phyloP scores from a whole-genome alignment of 2,329 filamentous ascomycete genomes.

The Sarocladium kiliense region DNA sequence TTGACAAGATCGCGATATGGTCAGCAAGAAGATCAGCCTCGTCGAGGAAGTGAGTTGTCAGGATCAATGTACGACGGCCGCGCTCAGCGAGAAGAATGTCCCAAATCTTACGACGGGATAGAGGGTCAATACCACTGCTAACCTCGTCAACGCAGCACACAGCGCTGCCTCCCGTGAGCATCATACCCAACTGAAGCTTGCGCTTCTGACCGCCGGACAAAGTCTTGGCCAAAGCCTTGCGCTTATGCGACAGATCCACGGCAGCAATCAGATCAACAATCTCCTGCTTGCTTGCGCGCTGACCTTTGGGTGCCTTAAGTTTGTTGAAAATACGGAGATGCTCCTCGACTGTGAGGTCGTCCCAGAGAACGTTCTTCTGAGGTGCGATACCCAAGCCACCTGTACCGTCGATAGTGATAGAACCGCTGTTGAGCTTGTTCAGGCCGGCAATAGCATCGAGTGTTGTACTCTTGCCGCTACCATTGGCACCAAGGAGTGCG shows the following conservation, averaged over 20 bases:
- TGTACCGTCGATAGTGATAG: conserved; percentile 70
- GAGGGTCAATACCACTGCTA: conserved; percentile 79
- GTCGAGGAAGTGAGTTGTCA: conserved; percentile 92
- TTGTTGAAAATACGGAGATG: conserved; percentile 80
- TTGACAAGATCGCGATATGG: conserved; percentile 82
- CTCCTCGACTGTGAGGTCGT: conserved; percentile 78
- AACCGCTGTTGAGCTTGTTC: conserved; percentile 69
- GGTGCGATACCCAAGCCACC: conserved; percentile 83
- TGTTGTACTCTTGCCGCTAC: conserved; percentile 85
- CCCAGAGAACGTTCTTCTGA: conserved; percentile 93
- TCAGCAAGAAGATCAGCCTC: conserved; percentile 88
- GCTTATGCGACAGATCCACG: conserved; percentile 73
- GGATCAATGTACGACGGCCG: conserved; percentile 72
- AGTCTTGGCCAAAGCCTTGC: conserved; percentile 66
- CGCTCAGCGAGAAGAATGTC: conserved; percentile 85
- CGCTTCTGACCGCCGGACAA: conserved; percentile 88
- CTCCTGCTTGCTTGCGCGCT: conserved; percentile 49
- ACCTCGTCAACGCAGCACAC: conserved; percentile 93
- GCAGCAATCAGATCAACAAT: conserved; percentile 59
- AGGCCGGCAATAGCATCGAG: conserved; percentile 83
- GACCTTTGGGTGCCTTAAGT: conserved; percentile 60
- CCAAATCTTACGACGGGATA: conserved; percentile 87
- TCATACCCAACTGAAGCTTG: conserved; percentile 89
- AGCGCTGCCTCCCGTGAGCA: conserved; percentile 84
- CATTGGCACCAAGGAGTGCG: conserved; percentile 82